These are phyloP conservation scores for Coleophoma cylindrospora DNA, from an alignment of 2,329 filamentous ascomycete genomes.

Conservation along the genomic window DNA sequence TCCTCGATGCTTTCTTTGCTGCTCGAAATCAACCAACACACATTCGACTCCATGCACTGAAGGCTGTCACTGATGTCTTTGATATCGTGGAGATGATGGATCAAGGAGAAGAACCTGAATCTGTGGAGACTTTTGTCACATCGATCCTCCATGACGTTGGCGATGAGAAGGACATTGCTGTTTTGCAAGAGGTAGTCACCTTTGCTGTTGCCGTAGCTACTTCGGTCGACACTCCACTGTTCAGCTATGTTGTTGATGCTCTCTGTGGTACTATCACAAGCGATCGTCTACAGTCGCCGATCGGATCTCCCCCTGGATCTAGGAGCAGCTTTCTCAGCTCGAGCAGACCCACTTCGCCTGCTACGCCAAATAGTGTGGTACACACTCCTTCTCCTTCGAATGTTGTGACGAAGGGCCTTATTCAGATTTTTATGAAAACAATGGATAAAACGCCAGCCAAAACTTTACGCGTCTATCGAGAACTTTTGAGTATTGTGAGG, in stretches of 20 bases:
- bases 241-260: conserved; percentile 50
- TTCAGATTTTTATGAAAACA: conserved; percentile 70
- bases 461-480: conserved; percentile 55
- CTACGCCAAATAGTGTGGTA: conserved; percentile 5
- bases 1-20: conserved; percentile 60
- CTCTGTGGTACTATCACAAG: conserved; percentile 45
- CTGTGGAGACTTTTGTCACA: conserved; percentile 53
- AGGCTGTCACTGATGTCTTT: conserved; percentile 47
- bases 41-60: conserved; percentile 58
- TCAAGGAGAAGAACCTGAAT: conserved; percentile 52
- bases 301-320: conserved; percentile 22
- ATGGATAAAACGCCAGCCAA: conserved; percentile 64
- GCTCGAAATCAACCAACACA: conserved; percentile 54
- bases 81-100: conserved; percentile 43
- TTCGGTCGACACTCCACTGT: conserved; percentile 53
- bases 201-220: conserved; percentile 62
- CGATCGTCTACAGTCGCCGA: conserved; percentile 38
- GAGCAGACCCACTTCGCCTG: conserved; percentile 10
- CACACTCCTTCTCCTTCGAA: conserved; percentile 58
- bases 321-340: conserved; percentile 16
- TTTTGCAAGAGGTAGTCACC: conserved; percentile 60
- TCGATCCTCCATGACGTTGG: conserved; percentile 56
- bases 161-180: conserved; percentile 56
- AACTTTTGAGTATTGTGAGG: conserved; percentile 59
- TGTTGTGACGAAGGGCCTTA: conserved; percentile 65